Evolutionary conservation across 1,139 yeast species (phyloP).

Genomic region (Yamadazyma trypodendri): DNA sequence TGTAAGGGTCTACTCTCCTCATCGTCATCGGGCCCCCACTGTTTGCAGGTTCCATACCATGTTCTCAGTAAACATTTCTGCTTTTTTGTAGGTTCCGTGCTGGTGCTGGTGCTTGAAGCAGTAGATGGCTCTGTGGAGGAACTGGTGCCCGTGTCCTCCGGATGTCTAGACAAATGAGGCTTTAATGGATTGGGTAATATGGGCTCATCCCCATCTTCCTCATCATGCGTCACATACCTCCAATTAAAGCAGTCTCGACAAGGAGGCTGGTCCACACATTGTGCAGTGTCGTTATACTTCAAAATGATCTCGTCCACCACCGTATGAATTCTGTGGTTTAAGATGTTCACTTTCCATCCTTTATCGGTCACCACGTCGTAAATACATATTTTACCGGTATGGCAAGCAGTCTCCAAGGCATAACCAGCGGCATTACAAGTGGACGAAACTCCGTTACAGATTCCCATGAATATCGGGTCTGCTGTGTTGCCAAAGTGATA

Average conservation of each 20-base stretch:
- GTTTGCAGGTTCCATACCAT: constrained; percentile 49
- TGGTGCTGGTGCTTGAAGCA: neutral
- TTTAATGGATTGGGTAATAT: constrained; percentile 37
- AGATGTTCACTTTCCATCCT: constrained; percentile 89
- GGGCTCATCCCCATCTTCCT: constrained; percentile 39
- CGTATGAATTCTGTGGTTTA: constrained; percentile 87
- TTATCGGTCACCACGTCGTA: constrained; percentile 87
- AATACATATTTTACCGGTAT: constrained; percentile 82
- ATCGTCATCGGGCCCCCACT: constrained; percentile 26
- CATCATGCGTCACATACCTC: constrained; percentile 67
- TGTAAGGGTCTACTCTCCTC: too few relatives aligned
- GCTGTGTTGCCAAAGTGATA: constrained; percentile 98
- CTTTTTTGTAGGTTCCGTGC: constrained; percentile 9
- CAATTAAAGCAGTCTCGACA: constrained; percentile 91
- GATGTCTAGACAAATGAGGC: constrained; percentile 18
- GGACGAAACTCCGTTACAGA: constrained; percentile 92
- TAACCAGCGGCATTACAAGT: constrained; percentile 91
- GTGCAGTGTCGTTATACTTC: constrained; percentile 74
- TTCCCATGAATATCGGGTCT: constrained; percentile 96
- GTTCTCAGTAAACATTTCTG: constrained; percentile 41
- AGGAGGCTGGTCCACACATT: constrained; percentile 72
- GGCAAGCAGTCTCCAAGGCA: constrained; percentile 97
- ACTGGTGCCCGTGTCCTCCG: neutral
- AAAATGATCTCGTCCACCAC: constrained; percentile 81
- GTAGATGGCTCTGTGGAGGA: neutral